Evolutionary conservation across 1,139 yeast genomes (phyloP), one percentile per base, ranked within the genome.

Genomic region (Geotrichum reessii): DNA sequence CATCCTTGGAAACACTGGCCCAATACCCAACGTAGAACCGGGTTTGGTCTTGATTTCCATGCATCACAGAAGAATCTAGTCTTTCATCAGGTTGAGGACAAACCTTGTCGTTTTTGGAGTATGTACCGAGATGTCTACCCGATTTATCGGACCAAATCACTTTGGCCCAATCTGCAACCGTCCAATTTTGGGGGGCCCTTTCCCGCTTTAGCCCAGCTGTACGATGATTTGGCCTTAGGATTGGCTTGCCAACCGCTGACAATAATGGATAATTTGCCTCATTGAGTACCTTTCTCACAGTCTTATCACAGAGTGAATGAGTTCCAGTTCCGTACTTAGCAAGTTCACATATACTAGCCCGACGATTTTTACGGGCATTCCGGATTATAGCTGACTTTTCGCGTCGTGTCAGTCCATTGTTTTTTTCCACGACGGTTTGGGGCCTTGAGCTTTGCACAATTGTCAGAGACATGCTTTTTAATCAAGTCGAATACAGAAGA

Each of bases 141-240:
- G 48, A 51, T 12, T 51, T 31, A 11, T 40, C 49, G 2, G 50
- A 24, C 50, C 50, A 51, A 8, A 46, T 17, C n/a, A 42, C 48
- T 17, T 17, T 33, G 50, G 4, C 5, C 48, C 54, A 42, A 14
- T 42, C 27, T 33, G 21, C 50, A 28, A 51, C 28, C 11, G 33
- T 6, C 48, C 50, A 42, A 17, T 40, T 3, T 17, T 33, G n/a
- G n/a, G 6, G 37, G 4, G 40, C 49, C n/a, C 19, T 31, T 6
- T 33, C 50, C 54, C 54, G 40, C 37, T 24, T 21, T 4, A 40
- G n/a, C 21, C 50, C n/a, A 12, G 27, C 50, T 25, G 3, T 8
- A 28, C 12, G 12, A n/a, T 19, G 22, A 3, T 8, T 12, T 8
- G 22, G 22, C 4, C 17, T 4, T 3, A 44, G 22, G 4, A 4